Percentiles rank a stretch among this genome's conserved stretches.
These are phyloP conservation scores for Sporothrix inflata DNA, from an alignment of 2,329 filamentous ascomycete genomes.

Conservation along the genomic window DNA sequence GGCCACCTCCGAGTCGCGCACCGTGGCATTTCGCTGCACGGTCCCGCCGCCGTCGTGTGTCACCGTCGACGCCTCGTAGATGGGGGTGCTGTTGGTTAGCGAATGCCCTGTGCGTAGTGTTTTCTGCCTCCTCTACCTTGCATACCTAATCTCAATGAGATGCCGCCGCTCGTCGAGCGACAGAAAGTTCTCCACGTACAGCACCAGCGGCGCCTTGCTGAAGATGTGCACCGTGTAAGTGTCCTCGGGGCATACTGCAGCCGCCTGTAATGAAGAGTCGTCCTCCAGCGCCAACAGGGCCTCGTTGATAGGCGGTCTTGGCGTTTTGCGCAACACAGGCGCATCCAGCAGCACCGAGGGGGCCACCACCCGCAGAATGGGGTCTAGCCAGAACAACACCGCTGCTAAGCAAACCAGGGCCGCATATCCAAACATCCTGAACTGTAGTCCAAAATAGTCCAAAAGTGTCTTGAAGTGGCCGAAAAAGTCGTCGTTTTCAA, in stretches of 20 bases:
- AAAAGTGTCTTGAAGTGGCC: background rate
- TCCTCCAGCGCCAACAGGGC: constrained; percentile 55
- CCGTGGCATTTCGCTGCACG: constrained; percentile 46
- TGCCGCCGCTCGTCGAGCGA: constrained; percentile 49
- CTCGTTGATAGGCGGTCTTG: constrained; percentile 54
- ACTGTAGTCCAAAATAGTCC: background rate
- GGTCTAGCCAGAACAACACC: constrained; percentile 50
- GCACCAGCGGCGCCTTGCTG: constrained; percentile 54
- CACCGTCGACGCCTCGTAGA: constrained; percentile 56
- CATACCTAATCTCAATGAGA: constrained; percentile 56
- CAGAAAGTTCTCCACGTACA: constrained; percentile 59
- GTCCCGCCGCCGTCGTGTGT: constrained; percentile 51
- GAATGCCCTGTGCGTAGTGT: too few species aligned
- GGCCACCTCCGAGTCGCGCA: constrained; percentile 58
- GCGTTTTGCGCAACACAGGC: constrained; percentile 36
- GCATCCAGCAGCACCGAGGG: constrained; percentile 37
- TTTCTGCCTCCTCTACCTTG: too few species aligned
- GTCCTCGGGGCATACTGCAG: constrained; percentile 48
- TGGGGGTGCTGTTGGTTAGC: constrained; percentile 45
- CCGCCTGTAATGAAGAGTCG: constrained; percentile 29
- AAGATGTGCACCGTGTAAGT: constrained; percentile 53
- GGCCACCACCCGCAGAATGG: constrained; percentile 41
- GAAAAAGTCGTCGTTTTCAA: background rate
- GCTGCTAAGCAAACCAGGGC: constrained; percentile 48
- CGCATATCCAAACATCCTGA: constrained; percentile 50